Evolutionary conservation across 495 filamentous ascomycete genomes (phyloP).

Genomic region (Sordaria brevicollis): DNA sequence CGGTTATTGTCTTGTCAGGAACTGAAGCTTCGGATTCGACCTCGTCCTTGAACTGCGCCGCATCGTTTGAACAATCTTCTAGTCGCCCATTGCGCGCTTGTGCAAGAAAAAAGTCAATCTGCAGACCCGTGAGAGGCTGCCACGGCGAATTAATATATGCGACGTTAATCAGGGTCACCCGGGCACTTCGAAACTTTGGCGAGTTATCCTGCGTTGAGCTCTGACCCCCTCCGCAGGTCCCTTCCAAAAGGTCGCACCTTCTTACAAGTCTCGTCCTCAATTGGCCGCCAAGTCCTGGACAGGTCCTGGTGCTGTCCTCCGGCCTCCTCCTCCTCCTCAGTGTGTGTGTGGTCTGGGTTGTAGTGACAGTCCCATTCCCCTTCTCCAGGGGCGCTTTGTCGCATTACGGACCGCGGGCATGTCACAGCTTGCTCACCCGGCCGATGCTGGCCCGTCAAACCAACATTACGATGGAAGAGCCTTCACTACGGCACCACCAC

Average conservation of each 20-base stretch:
- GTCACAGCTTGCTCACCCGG: slow-evolving; percentile 36
- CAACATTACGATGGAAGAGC: slow-evolving; percentile 15
- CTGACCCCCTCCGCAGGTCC: slow-evolving; percentile 17
- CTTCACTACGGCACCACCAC: slow-evolving; percentile 4
- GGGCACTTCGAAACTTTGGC: slow-evolving; percentile 37
- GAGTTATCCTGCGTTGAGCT: slow-evolving; percentile 29
- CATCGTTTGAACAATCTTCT: neutral
- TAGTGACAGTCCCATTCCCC: neutral
- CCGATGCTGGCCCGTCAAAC: slow-evolving; percentile 27
- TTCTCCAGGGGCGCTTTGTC: slow-evolving; percentile 2
- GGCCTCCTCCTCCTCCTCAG: neutral
- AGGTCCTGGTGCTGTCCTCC: neutral
- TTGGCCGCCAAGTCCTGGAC: slow-evolving; percentile 17
- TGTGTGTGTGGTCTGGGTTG: neutral
- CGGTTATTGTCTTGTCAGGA: no score
- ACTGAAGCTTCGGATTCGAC: no score
- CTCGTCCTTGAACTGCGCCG: no score
- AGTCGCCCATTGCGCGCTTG: neutral
- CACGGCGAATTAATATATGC: slow-evolving; percentile 26
- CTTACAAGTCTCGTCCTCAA: slow-evolving; percentile 6
- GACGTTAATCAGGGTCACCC: slow-evolving; percentile 38
- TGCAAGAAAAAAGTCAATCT: neutral
- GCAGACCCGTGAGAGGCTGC: slow-evolving; percentile 5
- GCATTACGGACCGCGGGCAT: slow-evolving; percentile 25
- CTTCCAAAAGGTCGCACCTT: slow-evolving; percentile 1